phyloP scores from a whole-genome alignment of 2,329 filamentous ascomycete genomes.

The Fusarium papillatum region DNA sequence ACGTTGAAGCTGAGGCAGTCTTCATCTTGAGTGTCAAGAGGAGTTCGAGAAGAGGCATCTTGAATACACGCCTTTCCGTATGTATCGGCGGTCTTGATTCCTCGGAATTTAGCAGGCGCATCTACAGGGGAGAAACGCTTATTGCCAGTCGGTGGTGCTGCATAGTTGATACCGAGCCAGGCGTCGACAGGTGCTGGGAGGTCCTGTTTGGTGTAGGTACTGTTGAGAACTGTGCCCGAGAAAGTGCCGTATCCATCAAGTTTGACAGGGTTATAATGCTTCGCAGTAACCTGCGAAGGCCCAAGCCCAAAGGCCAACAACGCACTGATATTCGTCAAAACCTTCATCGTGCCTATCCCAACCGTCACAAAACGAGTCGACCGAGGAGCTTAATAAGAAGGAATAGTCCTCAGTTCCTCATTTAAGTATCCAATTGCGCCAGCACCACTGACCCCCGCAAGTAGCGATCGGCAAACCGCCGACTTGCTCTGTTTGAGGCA shows the following conservation, averaged over 20 bases:
- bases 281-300: slow-evolving; percentile 5
- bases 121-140: slow-evolving; percentile 56
- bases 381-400: fast-evolving
- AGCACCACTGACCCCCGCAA: background rate
- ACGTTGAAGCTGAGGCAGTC: slow-evolving; percentile 57
- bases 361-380: background rate
- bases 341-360: slow-evolving; percentile 21
- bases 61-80: slow-evolving; percentile 61
- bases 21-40: slow-evolving; percentile 46
- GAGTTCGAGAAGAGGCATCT: slow-evolving; percentile 38
- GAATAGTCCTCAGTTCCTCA: background rate
- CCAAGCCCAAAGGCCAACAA: slow-evolving; percentile 26
- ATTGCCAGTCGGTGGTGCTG: slow-evolving; percentile 55
- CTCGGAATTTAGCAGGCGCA: slow-evolving; percentile 56
- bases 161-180: slow-evolving; percentile 63
- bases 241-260: slow-evolving; percentile 37
- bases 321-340: slow-evolving; percentile 22
- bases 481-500: background rate
- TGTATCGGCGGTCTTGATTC: slow-evolving; percentile 50
- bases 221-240: slow-evolving; percentile 34
- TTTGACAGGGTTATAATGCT: slow-evolving; percentile 21
- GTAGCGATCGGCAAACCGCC: background rate
- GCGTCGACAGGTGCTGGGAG: slow-evolving; percentile 53
- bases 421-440: background rate
- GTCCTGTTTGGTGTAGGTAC: slow-evolving; percentile 22